Evolutionary conservation across 1,284 basidiomycete genomes (phyloP).

Genomic region (Veloboletus limbatus): DNA sequence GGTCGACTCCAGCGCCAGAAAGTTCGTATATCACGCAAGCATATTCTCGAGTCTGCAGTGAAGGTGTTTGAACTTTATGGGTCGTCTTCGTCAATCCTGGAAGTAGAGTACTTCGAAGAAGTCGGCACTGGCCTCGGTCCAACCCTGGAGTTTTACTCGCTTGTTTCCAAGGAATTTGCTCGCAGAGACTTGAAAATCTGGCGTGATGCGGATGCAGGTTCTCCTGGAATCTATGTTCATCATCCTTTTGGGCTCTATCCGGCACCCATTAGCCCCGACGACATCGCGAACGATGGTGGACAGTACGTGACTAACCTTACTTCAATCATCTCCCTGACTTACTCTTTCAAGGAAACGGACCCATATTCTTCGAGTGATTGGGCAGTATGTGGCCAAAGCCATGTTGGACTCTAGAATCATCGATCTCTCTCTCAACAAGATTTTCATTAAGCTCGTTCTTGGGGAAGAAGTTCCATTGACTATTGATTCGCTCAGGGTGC

Average conservation of each 20-base stretch:
- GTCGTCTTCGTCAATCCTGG: constrained; percentile 87
- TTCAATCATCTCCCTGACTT: not conserved
- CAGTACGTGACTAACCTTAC: constrained; percentile 50
- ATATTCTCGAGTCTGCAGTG: constrained; percentile 94
- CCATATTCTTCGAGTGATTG: constrained; percentile 86
- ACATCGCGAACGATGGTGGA: constrained; percentile 65
- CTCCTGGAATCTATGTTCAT: constrained; percentile 67
- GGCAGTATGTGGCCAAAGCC: constrained; percentile 97
- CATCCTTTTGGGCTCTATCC: constrained; percentile 90
- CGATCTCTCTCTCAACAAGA: constrained; percentile 90
- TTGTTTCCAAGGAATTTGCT: constrained; percentile 93
- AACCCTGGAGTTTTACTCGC: constrained; percentile 96
- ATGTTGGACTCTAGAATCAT: constrained; percentile 97
- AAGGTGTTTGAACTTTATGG: constrained; percentile 98
- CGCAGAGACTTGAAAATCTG: constrained; percentile 85
- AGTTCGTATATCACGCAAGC: constrained; percentile 92
- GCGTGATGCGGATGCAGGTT: constrained; percentile 77
- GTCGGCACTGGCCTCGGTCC: constrained; percentile 97
- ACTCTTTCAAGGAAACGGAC: constrained; percentile 59
- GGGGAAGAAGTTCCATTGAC: constrained; percentile 83
- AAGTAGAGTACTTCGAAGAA: constrained; percentile 99
- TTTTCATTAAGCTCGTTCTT: constrained; percentile 87
- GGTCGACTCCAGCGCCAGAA: constrained; percentile 94
- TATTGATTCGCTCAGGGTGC: constrained; percentile 76
- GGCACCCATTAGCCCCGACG: constrained; percentile 68